These are phyloP conservation scores for Erythrobasidium hasegawianum DNA, from an alignment of 1,284 basidiomycete species.

Conservation along the genomic window DNA sequence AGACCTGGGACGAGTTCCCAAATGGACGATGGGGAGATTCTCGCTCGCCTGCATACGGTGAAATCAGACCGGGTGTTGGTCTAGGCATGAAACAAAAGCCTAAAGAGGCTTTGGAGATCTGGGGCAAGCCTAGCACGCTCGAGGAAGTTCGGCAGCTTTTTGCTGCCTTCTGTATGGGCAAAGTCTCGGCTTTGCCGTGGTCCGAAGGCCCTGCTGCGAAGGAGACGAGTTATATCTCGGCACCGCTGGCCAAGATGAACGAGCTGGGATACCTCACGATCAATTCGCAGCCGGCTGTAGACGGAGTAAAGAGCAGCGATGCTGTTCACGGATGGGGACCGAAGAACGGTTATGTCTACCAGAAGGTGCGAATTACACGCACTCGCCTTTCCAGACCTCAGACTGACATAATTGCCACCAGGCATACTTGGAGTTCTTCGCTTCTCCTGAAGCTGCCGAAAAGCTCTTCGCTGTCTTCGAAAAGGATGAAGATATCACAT, in stretches of 20 bases:
- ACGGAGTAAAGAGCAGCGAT: slow-evolving; percentile 66
- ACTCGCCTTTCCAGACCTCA: neutral
- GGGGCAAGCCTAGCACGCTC: slow-evolving; percentile 70
- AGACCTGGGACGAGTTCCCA: slow-evolving; percentile 50
- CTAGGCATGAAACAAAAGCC: slow-evolving; percentile 55
- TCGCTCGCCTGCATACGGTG: slow-evolving; percentile 51
- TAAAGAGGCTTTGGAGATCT: slow-evolving; percentile 65
- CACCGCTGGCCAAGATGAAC: slow-evolving; percentile 73
- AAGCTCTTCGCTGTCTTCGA: slow-evolving; percentile 80
- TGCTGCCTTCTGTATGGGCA: slow-evolving; percentile 61
- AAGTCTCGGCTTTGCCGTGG: slow-evolving; percentile 76
- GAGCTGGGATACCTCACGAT: slow-evolving; percentile 85
- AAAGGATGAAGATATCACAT: slow-evolving; percentile 81
- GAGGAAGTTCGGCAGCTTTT: slow-evolving; percentile 77
- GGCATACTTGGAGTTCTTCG: slow-evolving; percentile 98
- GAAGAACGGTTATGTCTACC: slow-evolving; percentile 53
- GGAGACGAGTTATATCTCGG: slow-evolving; percentile 78
- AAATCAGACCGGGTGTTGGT: slow-evolving; percentile 48
- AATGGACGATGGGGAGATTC: slow-evolving; percentile 54
- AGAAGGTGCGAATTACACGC: slow-evolving; percentile 47
- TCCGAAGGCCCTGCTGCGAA: slow-evolving; percentile 76
- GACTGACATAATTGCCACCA: slow-evolving; percentile 46
- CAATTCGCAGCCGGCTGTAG: slow-evolving; percentile 90
- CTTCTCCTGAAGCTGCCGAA: slow-evolving; percentile 67
- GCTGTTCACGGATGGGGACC: slow-evolving; percentile 56